Conservation (phyloP, 352 stramenopile genomes). For the Phytophthora litchii region DNA sequence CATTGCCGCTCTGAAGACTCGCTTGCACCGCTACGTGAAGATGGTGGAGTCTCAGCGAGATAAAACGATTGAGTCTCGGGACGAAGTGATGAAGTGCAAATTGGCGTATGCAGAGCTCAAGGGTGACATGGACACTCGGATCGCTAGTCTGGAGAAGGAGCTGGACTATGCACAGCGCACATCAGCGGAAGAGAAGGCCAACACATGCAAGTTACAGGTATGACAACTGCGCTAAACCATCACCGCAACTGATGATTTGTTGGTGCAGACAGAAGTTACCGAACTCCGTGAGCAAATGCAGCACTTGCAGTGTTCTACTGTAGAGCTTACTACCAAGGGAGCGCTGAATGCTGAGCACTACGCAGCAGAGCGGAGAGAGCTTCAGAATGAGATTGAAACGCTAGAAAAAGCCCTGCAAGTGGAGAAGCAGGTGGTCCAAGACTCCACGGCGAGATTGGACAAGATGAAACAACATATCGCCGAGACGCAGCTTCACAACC, state of each 20-base stretch:
- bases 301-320: conserved; percentile 31
- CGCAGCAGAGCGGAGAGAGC: conserved; percentile 32
- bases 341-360: conserved; percentile 31
- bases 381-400: conserved; percentile 30
- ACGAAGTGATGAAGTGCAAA: conserved; percentile 34
- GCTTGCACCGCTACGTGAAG: conserved; percentile 32
- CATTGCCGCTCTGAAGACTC: conserved; percentile 49
- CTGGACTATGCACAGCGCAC: conserved; percentile 16
- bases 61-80: conserved; percentile 16
- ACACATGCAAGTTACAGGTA: conserved; percentile 32
- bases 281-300: conserved; percentile 23
- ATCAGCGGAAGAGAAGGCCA: conserved; percentile 21
- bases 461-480: conserved; percentile 8
- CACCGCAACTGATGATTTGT: conserved; percentile 1
- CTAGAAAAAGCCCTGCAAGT: conserved; percentile 18
- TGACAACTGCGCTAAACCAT: neutral
- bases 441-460: conserved; percentile 6
- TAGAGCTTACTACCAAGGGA: conserved; percentile 32
- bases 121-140: conserved; percentile 25
- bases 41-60: conserved; percentile 16
- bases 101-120: conserved; percentile 35
- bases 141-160: conserved; percentile 38
- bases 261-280: conserved; percentile 18
- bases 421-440: conserved; percentile 17
- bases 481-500: conserved; percentile 21